These are phyloP conservation scores for Monosporozyma siamensis DNA, from an alignment of 805 yeast genomes.

Conservation along the genomic window DNA sequence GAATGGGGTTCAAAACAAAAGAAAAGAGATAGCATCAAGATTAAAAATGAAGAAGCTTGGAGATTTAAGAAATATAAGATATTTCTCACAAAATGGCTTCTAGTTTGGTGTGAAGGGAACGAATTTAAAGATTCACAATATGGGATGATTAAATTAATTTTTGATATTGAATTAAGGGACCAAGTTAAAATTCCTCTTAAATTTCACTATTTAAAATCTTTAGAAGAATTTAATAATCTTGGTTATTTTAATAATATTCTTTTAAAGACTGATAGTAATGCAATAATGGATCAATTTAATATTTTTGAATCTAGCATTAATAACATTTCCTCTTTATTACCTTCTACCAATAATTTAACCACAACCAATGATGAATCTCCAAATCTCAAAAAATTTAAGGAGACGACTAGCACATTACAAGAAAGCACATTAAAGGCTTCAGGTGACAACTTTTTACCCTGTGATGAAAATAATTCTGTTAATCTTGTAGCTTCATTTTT, in stretches of 20 bases:
- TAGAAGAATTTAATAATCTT: slow-evolving; percentile 2
- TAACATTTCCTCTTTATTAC: slow-evolving; percentile 6
- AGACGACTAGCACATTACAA: neutral
- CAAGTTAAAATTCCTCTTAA: no score
- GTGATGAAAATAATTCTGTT: neutral
- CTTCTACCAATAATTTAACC: no score
- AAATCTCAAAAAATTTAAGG: no score
- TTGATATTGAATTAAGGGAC: neutral
- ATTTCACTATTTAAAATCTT: slow-evolving; percentile 1
- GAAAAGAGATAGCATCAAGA: neutral
- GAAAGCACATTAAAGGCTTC: neutral
- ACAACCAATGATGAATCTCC: neutral
- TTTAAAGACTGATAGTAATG: slow-evolving; percentile 16
- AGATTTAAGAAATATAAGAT: slow-evolving; percentile 17
- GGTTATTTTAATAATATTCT: slow-evolving; percentile 5
- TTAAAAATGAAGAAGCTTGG: slow-evolving; percentile 14
- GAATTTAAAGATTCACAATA: neutral
- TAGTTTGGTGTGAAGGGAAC: slow-evolving; percentile 10
- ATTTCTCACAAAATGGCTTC: slow-evolving; percentile 21
- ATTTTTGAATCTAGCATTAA: slow-evolving; percentile 12
- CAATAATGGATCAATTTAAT: slow-evolving; percentile 25
- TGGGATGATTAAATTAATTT: neutral
- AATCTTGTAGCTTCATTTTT: slow-evolving; percentile 1
- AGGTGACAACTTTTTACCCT: neutral
- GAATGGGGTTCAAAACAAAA: slow-evolving; percentile 2